Evolutionary conservation across 2,329 filamentous ascomycete species (phyloP), one percentile per base, ranked within the genome.

Genomic region (Phaeosphaeriaceae sp.): DNA sequence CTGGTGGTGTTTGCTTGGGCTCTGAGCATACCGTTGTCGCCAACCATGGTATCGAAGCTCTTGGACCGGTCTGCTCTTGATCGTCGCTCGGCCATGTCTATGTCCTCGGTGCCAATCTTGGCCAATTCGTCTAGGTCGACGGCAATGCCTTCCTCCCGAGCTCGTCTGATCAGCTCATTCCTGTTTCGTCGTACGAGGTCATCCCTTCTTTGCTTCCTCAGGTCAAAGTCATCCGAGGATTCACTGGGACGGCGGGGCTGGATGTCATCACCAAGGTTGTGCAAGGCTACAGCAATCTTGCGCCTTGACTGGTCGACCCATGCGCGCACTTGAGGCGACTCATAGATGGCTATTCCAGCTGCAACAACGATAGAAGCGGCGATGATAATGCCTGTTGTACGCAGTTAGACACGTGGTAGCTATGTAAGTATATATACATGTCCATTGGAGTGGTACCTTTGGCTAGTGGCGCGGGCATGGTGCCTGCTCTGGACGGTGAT

Each of bases 221-320:
- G 62, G 7, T 72, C 68, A 37, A 60, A 70, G 40, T 71, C 69
- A 32, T 72, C 60, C 3, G 60, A 64, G 13, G 65, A 61, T 37
- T 70, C 64, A 52, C 67, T 71, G 6, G 45, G 67, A 48, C 72
- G 61, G 58, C 68, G 60, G 59, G 64, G 59, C 75, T 83, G 78
- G 30, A 86, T 78, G 42, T 85, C 83, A 65, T 87, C 82, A 40
- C 83, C 83, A 9, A 86, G 76, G 30, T 77, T 80, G 61, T 85
- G 79, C 26, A 87, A 69, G 12, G 83, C 79, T 50, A 84, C 68
- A 16, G 82, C 83, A 53, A 87, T 80, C 68, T 83, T 86, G 48
- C 82, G 82, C 37, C 84, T 81, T 46, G 82, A 83, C 47, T 81
- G 78, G 48, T 84, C 78, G 44, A 87, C 72, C 84, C 84, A 87